Percentiles rank a stretch among this genome's conserved stretches.
phyloP scores from a whole-genome alignment of 2,329 filamentous ascomycete species.

The Cladosporium colombiae region DNA sequence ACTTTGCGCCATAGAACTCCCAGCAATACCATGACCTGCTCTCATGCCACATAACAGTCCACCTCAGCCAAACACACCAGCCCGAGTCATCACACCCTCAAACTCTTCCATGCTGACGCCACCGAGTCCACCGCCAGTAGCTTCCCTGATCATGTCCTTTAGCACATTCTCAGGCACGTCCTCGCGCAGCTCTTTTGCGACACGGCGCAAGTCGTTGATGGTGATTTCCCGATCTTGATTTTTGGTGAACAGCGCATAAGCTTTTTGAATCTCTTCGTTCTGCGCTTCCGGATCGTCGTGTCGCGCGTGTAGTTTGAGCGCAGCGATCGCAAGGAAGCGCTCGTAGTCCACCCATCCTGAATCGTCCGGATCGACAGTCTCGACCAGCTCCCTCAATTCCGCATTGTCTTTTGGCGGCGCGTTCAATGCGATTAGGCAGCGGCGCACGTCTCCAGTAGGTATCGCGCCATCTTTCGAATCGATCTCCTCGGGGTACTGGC shows the following conservation, averaged over 20 bases:
- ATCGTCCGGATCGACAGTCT: constrained; percentile 78
- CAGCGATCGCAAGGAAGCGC: constrained; percentile 83
- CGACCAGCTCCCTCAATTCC: constrained; percentile 75
- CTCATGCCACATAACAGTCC: background rate
- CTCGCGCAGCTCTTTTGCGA: constrained; percentile 81
- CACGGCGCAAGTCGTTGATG: constrained; percentile 71
- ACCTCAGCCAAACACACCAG: constrained; percentile 74
- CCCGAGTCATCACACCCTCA: constrained; percentile 79
- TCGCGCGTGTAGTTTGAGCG: constrained; percentile 72
- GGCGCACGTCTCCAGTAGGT: constrained; percentile 47
- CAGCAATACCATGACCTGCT: background rate
- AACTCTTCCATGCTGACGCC: constrained; percentile 81
- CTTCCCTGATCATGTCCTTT: constrained; percentile 92
- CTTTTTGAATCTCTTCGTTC: constrained; percentile 75
- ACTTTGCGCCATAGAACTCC: constrained; percentile 10
- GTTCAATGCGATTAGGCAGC: constrained; percentile 68
- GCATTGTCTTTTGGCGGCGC: constrained; percentile 63
- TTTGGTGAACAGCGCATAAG: constrained; percentile 76
- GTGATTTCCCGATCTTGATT: constrained; percentile 68
- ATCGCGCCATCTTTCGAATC: constrained; percentile 63
- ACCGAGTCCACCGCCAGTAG: constrained; percentile 75
- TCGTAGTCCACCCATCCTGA: constrained; percentile 77
- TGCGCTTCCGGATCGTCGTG: constrained; percentile 49
- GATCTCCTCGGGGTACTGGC: constrained; percentile 45
- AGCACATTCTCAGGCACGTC: constrained; percentile 80